Evolutionary conservation across 129 eudicot species (phyloP).

Genomic region (Daucus carota): DNA sequence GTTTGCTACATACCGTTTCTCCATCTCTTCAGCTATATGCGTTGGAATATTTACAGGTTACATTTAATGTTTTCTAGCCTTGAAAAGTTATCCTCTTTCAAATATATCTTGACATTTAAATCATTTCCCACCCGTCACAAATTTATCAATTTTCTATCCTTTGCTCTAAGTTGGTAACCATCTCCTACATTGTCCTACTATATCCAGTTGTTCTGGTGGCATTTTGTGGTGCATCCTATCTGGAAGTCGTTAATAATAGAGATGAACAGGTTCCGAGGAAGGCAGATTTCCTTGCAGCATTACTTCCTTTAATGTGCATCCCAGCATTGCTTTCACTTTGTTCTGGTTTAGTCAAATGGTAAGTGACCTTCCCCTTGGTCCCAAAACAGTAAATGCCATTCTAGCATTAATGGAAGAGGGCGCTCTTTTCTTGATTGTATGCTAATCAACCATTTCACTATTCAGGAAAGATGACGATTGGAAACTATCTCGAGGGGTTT

Average conservation of each 20-base stretch:
- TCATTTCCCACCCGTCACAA: neutral
- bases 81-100: neutral
- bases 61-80: neutral
- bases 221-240: slow-evolving; percentile 86
- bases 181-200: neutral
- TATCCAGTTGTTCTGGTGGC: slow-evolving; percentile 74
- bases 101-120: neutral
- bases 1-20: slow-evolving; percentile 93
- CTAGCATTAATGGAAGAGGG: neutral
- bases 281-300: slow-evolving; percentile 89
- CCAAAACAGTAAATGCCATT: neutral
- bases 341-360: slow-evolving; percentile 94
- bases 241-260: slow-evolving; percentile 69
- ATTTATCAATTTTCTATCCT: neutral
- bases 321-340: slow-evolving; percentile 83
- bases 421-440: neutral
- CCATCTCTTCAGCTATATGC: slow-evolving; percentile 78
- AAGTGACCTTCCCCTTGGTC: slow-evolving; percentile 13
- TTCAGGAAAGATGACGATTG: slow-evolving; percentile 97
- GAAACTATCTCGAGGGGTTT: slow-evolving; percentile 87
- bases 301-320: slow-evolving; percentile 93
- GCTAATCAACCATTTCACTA: slow-evolving; percentile 8
- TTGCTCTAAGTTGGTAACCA: slow-evolving; percentile 5
- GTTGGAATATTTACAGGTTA: slow-evolving; percentile 83
- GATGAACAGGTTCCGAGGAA: slow-evolving; percentile 56